Evolutionary conservation across 169 alveolate species (phyloP), one percentile per base, ranked within the genome.

Genomic region (Amoebophrya sp.): DNA sequence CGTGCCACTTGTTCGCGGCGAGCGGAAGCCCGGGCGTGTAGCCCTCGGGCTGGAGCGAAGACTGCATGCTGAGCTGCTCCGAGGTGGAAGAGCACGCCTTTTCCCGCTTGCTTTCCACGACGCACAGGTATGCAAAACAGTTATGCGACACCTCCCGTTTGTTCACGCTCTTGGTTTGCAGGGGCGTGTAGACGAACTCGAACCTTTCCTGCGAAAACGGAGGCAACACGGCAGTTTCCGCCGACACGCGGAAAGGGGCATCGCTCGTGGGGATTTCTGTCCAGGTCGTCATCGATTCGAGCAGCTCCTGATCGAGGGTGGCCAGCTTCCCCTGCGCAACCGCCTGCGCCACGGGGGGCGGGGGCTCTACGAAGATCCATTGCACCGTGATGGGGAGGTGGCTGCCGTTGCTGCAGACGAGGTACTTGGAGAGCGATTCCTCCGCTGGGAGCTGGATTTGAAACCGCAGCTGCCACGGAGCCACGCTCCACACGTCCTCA

Each of bases 1-100:
- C 35, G 35, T 66, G 83, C 83, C 83, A 66, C 83, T 66, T 66
- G 83, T 66, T 66, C 35, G 83, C 83, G 38, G 83, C 83, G 7
- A 66, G 32, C 35, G 83, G 83, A 2, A 66, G 1, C 10, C 83
- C 83, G 18, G 32, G 32, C 29, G 1, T 25, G 83, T 25, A 66
- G 10, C 35, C 35, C 83, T 66, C 83, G 7, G 29, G 38, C 83
- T 66, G 83, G 32, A 66, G 35, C 32, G 32, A 7, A 7, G 7
- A 2, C 83, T 66, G 83, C 83, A 66, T 66, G 38, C 29, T 0
- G 32, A 66, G 35, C 83, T 66, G 83, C 83, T 66, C 83, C 35
- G 38, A 2, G 35, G 35, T 25, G 10, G 83, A 25, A 25, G 38
- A 25, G 83, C 83, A 66, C 39, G 83, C 83, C 83, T 66, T 66